Base-by-base conservation (phyloP, 108 stramenopile genomes). In the Nitzschia sp. region DNA sequence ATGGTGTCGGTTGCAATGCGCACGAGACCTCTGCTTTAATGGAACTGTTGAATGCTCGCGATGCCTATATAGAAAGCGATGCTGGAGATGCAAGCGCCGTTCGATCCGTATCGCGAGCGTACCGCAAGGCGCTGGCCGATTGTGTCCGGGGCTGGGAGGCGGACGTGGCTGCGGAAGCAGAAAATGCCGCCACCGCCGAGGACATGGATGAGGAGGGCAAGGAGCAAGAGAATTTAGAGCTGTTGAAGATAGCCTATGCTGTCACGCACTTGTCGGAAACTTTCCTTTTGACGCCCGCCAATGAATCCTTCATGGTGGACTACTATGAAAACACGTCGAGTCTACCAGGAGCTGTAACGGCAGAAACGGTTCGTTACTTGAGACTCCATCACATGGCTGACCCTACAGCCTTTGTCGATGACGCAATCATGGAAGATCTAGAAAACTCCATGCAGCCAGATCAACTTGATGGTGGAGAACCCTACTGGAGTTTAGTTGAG, bases 341-440 rank as follows among this genome's bases (percentile, higher is more conserved):
- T 35, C 58, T 76, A 9, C 77, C 79, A 5, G 91, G 86, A 45
- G 83, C 81, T 21, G 70, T 75, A 52, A 92, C 91, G 3, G 89
- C 89, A n/a, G 86, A 90, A 47, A 87, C 85, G 5, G 72, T 93
- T 1, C 84, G 85, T 8, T 93, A 87, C 48, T 69, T 93, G 31
- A 82, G 92, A 17, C 71, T 70, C 36, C 72, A 83, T 45, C 67
- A 75, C 27, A 45, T 77, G 71, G 41, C 36, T 1, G 66, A 53
- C 0, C 58, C 50, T 4, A 29, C 25, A 9, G 33, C 54, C 23
- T 21, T 52, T 8, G 11, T 69, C 9, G 67, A 63, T 23, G 36
- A 53, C 2, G 66, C 52, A 21, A 50, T 63, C 23, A 21, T 75
- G 16, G 55, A 84, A 38, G 32, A 70, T 16, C 44, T 89, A 62